Percentiles rank a stretch among this genome's conserved stretches.
Conservation (phyloP, 495 filamentous ascomycete species). For the Bryoglossum gracile region DNA sequence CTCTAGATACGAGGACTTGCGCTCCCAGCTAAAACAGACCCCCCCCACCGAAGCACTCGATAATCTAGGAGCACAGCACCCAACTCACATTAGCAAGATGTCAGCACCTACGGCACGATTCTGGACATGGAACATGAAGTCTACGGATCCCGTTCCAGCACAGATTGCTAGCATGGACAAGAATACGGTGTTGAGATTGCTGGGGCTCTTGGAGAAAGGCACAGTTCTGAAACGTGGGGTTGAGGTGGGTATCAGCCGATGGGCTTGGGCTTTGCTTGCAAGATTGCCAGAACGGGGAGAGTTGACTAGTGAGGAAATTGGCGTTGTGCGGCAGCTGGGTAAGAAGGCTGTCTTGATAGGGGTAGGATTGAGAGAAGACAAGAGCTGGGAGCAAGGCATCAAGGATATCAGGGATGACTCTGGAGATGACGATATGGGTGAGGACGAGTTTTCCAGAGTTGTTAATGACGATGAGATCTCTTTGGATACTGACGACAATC, state of each 20-base stretch:
- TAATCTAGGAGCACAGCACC: conserved; percentile 48
- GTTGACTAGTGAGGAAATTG: conserved; percentile 49
- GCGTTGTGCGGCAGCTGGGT: conserved; percentile 49
- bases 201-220: conserved; percentile 44
- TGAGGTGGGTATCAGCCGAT: conserved; percentile 41
- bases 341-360: conserved; percentile 48
- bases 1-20: conserved; percentile 51
- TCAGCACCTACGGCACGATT: conserved; percentile 36
- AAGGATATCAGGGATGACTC: conserved; percentile 24
- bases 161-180: conserved; percentile 66
- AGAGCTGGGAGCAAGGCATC: conserved; percentile 22
- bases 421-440: conserved; percentile 15
- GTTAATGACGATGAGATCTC: conserved; percentile 18
- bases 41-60: conserved; percentile 44
- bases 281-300: conserved; percentile 49
- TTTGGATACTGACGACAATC: conserved; percentile 15
- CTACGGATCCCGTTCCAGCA: conserved; percentile 54
- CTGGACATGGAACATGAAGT: conserved; percentile 41
- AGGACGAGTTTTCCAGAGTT: conserved; percentile 28
- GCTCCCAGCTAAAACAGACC: conserved; percentile 45
- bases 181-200: conserved; percentile 47
- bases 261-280: conserved; percentile 58
- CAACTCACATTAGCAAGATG: conserved; percentile 44
- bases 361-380: conserved; percentile 19
- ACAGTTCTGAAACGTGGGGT: conserved; percentile 32